Percentiles rank a stretch among this genome's conserved stretches.
Evolutionary conservation across 176 grass and related monocot species (phyloP).

Genomic region (Guadua angustifolia): DNA sequence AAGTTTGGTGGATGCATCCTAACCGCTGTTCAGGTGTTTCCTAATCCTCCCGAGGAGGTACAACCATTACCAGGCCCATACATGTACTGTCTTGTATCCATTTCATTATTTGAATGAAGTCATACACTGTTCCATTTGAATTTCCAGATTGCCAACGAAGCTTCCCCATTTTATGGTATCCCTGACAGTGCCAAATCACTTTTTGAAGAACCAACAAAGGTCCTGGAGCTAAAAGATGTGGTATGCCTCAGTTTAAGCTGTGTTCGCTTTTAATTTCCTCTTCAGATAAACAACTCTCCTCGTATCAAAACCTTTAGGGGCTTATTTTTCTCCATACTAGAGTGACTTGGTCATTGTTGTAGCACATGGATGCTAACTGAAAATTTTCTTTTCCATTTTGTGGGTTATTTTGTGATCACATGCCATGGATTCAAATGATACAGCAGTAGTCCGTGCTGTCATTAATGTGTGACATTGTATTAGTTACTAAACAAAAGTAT

Average conservation of each 20-base stretch:
- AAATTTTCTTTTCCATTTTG: background rate
- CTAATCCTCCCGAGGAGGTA: constrained; percentile 59
- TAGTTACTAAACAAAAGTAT: constrained; percentile 19
- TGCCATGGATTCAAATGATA: constrained; percentile 18
- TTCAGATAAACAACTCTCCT: background rate
- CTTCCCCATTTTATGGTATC: constrained; percentile 73
- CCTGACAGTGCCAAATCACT: constrained; percentile 72
- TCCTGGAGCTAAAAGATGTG: constrained; percentile 86
- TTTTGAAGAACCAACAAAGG: constrained; percentile 68
- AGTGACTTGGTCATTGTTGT: background rate
- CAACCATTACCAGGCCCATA: constrained; percentile 38
- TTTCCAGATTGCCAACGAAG: constrained; percentile 55
- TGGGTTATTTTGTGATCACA: constrained; percentile 8
- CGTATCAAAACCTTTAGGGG: constrained; percentile 21
- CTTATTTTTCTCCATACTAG: constrained; percentile 17
- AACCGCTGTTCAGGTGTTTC: constrained; percentile 70
- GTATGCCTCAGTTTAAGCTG: constrained; percentile 53
- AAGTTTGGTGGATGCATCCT: constrained; percentile 73
- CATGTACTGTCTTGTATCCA: constrained; percentile 24
- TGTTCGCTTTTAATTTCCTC: constrained; percentile 18
- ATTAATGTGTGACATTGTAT: constrained; percentile 4
- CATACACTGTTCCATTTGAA: constrained; percentile 21
- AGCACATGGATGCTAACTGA: constrained; percentile 15
- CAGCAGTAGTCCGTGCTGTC: background rate
- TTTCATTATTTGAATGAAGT: constrained; percentile 43